These are phyloP conservation scores for Coemansia sp. DNA, from an alignment of 192 early-diverging fungal genomes.

Conservation along the genomic window DNA sequence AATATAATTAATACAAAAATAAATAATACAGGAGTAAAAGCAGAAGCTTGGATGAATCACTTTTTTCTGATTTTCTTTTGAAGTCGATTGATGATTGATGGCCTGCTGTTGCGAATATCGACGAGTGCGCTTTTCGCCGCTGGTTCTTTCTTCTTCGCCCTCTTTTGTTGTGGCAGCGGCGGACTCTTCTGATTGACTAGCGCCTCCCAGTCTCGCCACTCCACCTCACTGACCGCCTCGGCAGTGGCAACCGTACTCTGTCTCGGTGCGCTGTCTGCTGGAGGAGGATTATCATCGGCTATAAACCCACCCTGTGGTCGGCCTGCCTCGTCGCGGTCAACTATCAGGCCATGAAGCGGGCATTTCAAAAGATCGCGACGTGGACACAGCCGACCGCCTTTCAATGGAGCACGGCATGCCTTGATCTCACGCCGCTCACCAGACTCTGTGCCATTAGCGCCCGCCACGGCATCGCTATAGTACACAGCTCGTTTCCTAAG, in stretches of 20 bases:
- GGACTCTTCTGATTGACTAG: conserved; percentile 17
- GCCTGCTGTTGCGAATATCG: conserved; percentile 26
- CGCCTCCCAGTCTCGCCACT: conserved; percentile 28
- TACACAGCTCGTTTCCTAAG: conserved; percentile 63
- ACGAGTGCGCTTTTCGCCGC: conserved; percentile 13
- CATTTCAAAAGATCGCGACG: conserved; percentile 68
- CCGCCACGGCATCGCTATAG: conserved; percentile 34
- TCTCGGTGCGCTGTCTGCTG: neutral
- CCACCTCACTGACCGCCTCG: conserved; percentile 22
- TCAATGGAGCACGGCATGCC: conserved; percentile 67
- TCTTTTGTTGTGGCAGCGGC: neutral
- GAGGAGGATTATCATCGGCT: neutral
- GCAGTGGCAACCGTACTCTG: conserved; percentile 37
- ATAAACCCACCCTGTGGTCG: conserved; percentile 9
- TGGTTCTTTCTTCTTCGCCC: conserved; percentile 4
- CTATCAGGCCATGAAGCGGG: conserved; percentile 66
- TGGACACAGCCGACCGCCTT: conserved; percentile 64
- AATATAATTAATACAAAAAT: neutral
- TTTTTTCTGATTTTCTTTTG: conserved; percentile 7
- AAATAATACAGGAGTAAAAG: conserved; percentile 5
- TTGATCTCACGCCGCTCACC: conserved; percentile 42
- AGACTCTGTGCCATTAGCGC: neutral
- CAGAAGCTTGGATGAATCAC: neutral
- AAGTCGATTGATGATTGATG: conserved; percentile 10
- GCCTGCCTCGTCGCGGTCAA: conserved; percentile 63